These are phyloP conservation scores for Populus davidiana DNA, from an alignment of 345 rosid genomes.

Conservation along the genomic window DNA sequence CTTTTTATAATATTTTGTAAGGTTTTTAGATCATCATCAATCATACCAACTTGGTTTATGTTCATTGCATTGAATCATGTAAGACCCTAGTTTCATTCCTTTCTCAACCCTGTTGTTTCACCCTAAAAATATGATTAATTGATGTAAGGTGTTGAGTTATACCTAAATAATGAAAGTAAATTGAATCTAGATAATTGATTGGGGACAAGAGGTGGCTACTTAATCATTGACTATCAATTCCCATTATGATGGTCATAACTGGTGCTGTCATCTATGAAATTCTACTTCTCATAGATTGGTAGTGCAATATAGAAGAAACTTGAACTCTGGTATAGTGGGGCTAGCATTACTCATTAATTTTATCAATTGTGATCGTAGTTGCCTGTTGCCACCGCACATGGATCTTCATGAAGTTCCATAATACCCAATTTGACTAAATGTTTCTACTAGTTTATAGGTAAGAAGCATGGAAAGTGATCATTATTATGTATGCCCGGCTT, in stretches of 20 bases:
- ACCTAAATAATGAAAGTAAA: background rate
- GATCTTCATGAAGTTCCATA: background rate
- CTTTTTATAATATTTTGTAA: background rate
- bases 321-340: background rate
- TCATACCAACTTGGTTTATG: background rate
- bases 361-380: background rate
- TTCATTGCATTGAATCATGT: background rate
- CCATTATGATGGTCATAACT: conserved; percentile 1
- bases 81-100: background rate
- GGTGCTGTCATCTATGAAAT: background rate
- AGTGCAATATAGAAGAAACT: conserved; percentile 2
- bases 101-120: background rate
- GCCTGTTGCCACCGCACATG: background rate
- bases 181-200: background rate
- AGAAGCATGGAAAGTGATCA: conserved; percentile 48
- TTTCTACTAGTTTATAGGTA: conserved; percentile 38
- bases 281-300: background rate
- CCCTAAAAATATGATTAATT: background rate
- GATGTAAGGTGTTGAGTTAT: background rate
- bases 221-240: conserved; percentile 13
- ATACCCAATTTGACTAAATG: conserved; percentile 5
- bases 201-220: background rate
- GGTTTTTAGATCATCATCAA: background rate
- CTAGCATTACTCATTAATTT: background rate
- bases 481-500: background rate